These are phyloP conservation scores for Lichtheimia hyalospora DNA, from an alignment of 371 early-diverging fungal species.

Conservation along the genomic window DNA sequence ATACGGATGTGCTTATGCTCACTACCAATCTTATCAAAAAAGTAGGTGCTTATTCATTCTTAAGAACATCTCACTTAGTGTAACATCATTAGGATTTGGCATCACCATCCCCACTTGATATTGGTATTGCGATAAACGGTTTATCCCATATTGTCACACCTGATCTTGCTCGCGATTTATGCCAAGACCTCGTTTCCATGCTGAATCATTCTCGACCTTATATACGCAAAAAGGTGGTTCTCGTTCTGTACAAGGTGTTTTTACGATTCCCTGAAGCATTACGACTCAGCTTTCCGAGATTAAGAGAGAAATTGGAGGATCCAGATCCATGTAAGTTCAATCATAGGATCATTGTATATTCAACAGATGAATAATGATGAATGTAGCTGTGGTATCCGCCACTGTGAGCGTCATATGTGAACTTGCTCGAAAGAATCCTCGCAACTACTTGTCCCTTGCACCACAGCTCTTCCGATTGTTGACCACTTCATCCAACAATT, in stretches of 20 bases:
- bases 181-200: slow-evolving; percentile 83
- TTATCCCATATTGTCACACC: slow-evolving; percentile 90
- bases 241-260: slow-evolving; percentile 88
- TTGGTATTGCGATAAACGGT: slow-evolving; percentile 89
- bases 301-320: slow-evolving; percentile 91
- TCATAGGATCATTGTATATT: neutral
- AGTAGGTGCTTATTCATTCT: slow-evolving; percentile 39
- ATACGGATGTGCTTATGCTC: slow-evolving; percentile 95
- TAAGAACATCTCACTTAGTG: too few relatives aligned
- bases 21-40: slow-evolving; percentile 95
- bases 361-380: neutral
- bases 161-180: slow-evolving; percentile 89
- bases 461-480: slow-evolving; percentile 90
- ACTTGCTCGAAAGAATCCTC: slow-evolving; percentile 88
- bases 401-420: slow-evolving; percentile 96
- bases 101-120: slow-evolving; percentile 76
- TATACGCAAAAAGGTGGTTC: slow-evolving; percentile 88
- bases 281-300: slow-evolving; percentile 78
- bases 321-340: slow-evolving; percentile 81
- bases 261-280: slow-evolving; percentile 89
- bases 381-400: slow-evolving; percentile 83
- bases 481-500: slow-evolving; percentile 89
- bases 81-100: slow-evolving; percentile 72
- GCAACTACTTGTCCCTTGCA: slow-evolving; percentile 88
- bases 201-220: slow-evolving; percentile 89